A percentile compares a stretch with the other conserved stretches of the same genome.
phyloP scores from a whole-genome alignment of 1,284 basidiomycete genomes.

The Trichosporon asahii region DNA sequence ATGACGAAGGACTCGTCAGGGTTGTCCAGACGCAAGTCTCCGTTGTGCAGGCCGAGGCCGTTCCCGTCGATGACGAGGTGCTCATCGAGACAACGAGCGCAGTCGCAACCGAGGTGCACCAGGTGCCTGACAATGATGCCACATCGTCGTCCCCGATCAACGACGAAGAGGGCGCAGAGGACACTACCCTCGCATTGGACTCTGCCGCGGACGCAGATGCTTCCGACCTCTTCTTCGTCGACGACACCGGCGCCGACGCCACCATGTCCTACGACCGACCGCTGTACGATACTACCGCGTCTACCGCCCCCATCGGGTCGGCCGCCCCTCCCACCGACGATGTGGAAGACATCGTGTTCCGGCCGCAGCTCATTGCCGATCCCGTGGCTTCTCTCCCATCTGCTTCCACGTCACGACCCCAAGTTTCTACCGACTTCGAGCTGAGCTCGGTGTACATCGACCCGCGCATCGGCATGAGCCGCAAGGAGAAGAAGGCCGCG shows the following conservation, averaged over 20 bases:
- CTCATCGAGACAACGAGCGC: background rate
- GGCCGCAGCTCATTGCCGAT: constrained; percentile 33
- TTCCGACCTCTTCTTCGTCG: constrained; percentile 26
- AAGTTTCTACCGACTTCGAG: constrained; percentile 12
- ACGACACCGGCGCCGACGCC: constrained; percentile 23
- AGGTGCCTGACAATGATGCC: background rate
- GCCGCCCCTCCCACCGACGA: constrained; percentile 20
- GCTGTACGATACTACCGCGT: constrained; percentile 27
- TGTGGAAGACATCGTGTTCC: constrained; percentile 47
- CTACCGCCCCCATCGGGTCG: constrained; percentile 25
- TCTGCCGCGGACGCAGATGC: constrained; percentile 8
- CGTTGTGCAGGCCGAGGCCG: background rate
- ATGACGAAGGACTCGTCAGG: background rate
- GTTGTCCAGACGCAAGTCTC: background rate
- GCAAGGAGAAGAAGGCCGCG: constrained; percentile 31
- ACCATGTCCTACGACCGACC: constrained; percentile 18
- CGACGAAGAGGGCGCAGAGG: background rate
- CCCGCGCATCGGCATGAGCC: constrained; percentile 25
- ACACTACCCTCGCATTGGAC: background rate
- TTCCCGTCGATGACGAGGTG: background rate
- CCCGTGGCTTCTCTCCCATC: constrained; percentile 14
- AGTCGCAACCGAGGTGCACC: background rate
- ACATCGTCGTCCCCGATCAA: background rate
- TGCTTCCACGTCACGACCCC: constrained; percentile 4
- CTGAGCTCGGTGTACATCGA: constrained; percentile 27